A percentile compares a stretch with the other conserved stretches of the same genome.
Evolutionary conservation across 371 early-diverging fungal species (phyloP).

Genomic region (Mycotypha africana): DNA sequence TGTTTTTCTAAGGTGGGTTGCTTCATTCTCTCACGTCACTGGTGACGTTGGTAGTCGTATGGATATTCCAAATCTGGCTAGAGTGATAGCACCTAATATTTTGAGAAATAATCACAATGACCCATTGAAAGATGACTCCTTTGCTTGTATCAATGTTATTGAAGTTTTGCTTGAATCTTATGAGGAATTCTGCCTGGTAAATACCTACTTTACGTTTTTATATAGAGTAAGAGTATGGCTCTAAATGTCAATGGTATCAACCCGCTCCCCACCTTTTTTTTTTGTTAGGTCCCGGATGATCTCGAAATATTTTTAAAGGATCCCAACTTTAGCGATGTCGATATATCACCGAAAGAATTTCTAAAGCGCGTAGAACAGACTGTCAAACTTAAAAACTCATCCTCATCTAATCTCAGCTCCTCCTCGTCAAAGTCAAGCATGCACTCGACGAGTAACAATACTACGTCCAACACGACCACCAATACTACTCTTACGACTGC

Average conservation of each 20-base stretch:
- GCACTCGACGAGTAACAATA: conserved; percentile 2
- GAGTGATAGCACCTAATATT: conserved; percentile 93
- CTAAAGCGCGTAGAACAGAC: conserved; percentile 37
- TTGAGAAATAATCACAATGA: conserved; percentile 81
- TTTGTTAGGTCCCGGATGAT: conserved; percentile 35
- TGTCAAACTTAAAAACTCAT: conserved; percentile 21
- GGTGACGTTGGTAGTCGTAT: conserved; percentile 85
- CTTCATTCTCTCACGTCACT: conserved; percentile 66
- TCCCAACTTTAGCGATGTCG: conserved; percentile 29
- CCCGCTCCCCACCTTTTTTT: no score
- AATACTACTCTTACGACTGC: no score
- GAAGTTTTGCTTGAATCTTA: conserved; percentile 69
- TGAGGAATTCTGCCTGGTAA: conserved; percentile 73
- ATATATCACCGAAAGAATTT: conserved; percentile 41
- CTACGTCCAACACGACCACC: no score
- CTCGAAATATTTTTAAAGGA: conserved; percentile 38
- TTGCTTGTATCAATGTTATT: conserved; percentile 72
- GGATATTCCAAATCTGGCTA: conserved; percentile 91
- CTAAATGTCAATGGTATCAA: no score
- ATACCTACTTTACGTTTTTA: not conserved
- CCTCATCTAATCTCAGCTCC: not conserved
- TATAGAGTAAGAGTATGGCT: not conserved
- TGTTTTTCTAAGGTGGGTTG: conserved; percentile 83
- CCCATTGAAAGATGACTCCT: conserved; percentile 68
- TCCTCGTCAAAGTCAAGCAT: conserved; percentile 7